Evolutionary conservation across 176 grass and related monocot genomes (phyloP).

Genomic region (Saccharum officinarum): DNA sequence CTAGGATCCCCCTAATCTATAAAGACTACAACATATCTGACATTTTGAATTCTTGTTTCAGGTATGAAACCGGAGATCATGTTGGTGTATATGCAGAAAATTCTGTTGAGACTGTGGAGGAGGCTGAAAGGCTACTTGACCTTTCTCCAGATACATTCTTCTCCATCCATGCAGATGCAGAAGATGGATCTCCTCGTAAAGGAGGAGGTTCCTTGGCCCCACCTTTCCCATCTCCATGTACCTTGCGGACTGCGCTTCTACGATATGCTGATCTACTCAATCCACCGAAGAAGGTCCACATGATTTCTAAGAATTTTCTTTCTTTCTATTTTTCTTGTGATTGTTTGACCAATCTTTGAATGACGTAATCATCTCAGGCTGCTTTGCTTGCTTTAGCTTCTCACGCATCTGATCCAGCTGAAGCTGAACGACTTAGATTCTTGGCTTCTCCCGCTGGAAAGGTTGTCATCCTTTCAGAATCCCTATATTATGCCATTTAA

Average conservation of each 20-base stretch:
- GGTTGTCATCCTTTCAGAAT: conserved; percentile 40
- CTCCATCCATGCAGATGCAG: conserved; percentile 75
- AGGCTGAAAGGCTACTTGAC: conserved; percentile 60
- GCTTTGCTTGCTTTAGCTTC: conserved; percentile 83
- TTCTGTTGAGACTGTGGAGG: conserved; percentile 64
- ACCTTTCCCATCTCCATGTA: conserved; percentile 86
- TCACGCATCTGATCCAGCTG: conserved; percentile 65
- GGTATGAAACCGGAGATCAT: conserved; percentile 96
- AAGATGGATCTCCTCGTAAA: conserved; percentile 72
- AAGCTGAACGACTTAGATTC: conserved; percentile 70
- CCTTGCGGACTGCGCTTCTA: conserved; percentile 73
- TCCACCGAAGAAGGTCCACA: conserved; percentile 77
- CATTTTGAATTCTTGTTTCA: conserved; percentile 36
- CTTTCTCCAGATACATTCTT: conserved; percentile 70
- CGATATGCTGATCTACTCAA: conserved; percentile 79
- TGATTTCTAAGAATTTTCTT: background rate
- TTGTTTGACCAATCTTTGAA: conserved; percentile 21
- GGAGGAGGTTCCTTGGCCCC: conserved; percentile 66
- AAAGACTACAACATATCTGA: background rate
- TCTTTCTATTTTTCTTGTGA: conserved; percentile 25
- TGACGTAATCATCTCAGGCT: conserved; percentile 47
- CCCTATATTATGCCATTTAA: background rate
- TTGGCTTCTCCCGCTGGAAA: conserved; percentile 95
- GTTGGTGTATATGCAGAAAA: conserved; percentile 84
- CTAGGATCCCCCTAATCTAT: background rate